A percentile compares a stretch with the other conserved stretches of the same genome.
These are phyloP conservation scores for Schizochytrium sp. DNA, from an alignment of 108 stramenopile genomes.

Conservation along the genomic window DNA sequence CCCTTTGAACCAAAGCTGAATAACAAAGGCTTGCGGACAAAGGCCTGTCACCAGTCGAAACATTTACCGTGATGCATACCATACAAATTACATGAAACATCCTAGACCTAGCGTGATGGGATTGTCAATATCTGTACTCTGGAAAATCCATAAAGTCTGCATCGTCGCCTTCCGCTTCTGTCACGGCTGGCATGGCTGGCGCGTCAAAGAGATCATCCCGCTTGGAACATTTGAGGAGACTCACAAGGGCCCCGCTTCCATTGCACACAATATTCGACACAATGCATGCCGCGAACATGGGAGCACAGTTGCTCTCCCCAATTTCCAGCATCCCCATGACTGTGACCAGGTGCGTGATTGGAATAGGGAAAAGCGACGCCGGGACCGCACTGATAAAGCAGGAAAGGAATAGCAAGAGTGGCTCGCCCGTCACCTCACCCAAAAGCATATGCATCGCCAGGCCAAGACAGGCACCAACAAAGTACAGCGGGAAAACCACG, in stretches of 20 bases:
- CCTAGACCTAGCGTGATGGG: too few species aligned
- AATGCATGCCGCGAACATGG: not conserved
- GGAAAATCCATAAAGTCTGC: not conserved
- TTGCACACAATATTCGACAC: not conserved
- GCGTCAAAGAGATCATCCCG: not conserved
- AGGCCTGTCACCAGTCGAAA: too few species aligned
- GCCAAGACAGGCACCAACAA: not conserved
- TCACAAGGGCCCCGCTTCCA: not conserved
- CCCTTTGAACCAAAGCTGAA: too few species aligned
- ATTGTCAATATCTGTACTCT: too few species aligned
- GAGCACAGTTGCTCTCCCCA: not conserved
- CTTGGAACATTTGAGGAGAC: not conserved
- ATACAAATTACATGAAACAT: too few species aligned
- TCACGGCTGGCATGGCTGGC: not conserved
- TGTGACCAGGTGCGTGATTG: not conserved
- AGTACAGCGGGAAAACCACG: conserved; percentile 5
- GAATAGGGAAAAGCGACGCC: not conserved
- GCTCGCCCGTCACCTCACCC: not conserved
- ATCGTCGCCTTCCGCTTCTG: not conserved
- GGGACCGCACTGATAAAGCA: conserved; percentile 1
- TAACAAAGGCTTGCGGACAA: too few species aligned
- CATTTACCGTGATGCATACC: too few species aligned
- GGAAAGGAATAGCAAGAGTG: not conserved
- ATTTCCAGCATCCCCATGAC: not conserved
- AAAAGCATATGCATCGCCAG: not conserved